A percentile compares a stretch with the other conserved stretches of the same genome.
Evolutionary conservation across 495 filamentous ascomycete species (phyloP).

Genomic region (Bryoglossum gracile): DNA sequence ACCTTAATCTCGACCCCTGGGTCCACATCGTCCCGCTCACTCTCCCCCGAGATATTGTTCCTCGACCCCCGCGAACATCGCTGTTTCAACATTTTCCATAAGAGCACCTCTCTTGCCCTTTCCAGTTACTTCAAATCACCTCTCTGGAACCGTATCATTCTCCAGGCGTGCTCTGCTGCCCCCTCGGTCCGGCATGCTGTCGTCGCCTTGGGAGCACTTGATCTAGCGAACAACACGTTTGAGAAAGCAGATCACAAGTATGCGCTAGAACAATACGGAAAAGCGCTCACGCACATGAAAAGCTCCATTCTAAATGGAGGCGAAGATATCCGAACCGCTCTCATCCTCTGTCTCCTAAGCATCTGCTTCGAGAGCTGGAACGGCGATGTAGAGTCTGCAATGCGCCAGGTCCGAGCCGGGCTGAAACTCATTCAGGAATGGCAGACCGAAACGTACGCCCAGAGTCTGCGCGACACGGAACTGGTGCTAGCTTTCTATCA

Average conservation of each 20-base stretch:
- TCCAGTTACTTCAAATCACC: conserved; percentile 51
- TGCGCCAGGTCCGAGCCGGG: not conserved
- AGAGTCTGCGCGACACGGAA: not conserved
- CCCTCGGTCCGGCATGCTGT: conserved; percentile 54
- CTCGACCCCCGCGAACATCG: conserved; percentile 35
- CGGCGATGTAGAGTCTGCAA: not conserved
- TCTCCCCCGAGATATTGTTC: no score
- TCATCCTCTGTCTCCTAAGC: not conserved
- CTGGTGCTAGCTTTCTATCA: not conserved
- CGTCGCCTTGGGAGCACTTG: conserved; percentile 52
- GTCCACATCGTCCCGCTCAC: not conserved
- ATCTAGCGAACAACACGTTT: conserved; percentile 35
- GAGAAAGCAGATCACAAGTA: conserved; percentile 10
- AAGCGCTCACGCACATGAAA: not conserved
- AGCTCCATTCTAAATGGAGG: not conserved
- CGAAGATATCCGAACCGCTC: not conserved
- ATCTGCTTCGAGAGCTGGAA: conserved; percentile 4
- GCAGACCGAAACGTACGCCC: not conserved
- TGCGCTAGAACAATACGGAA: not conserved
- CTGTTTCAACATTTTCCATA: conserved; percentile 50
- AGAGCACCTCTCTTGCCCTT: conserved; percentile 45
- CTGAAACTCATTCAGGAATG: conserved; percentile 11
- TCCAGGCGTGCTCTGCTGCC: conserved; percentile 50
- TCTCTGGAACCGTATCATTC: conserved; percentile 48
- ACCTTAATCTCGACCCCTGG: no score